Conservation (phyloP, 805 yeast genomes). For the Nakazawaea ernobii region DNA sequence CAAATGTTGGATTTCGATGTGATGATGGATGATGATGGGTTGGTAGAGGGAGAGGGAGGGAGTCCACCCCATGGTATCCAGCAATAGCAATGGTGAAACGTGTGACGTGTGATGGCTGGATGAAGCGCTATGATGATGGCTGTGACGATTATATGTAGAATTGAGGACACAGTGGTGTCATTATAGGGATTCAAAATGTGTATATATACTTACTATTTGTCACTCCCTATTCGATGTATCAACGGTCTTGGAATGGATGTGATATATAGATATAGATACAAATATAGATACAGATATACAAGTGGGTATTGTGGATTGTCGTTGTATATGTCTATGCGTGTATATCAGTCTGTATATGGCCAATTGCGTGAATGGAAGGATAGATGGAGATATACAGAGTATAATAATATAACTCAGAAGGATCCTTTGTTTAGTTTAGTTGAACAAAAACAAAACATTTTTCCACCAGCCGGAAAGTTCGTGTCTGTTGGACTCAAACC, state of each 20-base stretch:
- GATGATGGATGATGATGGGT: background rate
- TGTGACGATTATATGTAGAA: background rate
- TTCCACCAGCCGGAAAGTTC: background rate
- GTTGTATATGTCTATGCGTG: background rate
- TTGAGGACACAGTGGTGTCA: no score
- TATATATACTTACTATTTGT: background rate
- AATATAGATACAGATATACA: background rate
- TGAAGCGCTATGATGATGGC: background rate
- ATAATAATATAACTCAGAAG: no score
- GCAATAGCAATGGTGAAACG: no score
- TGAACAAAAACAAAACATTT: no score
- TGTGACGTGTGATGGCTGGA: background rate
- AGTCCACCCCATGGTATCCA: no score
- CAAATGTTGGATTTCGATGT: conserved; percentile 4
- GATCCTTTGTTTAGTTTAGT: no score
- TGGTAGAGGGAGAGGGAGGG: no score
- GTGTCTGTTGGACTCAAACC: conserved; percentile 4
- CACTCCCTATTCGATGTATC: background rate
- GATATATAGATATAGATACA: background rate
- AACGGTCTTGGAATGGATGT: background rate
- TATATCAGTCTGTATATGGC: background rate
- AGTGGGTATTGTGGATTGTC: background rate
- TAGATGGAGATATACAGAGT: no score
- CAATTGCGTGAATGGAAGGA: no score
- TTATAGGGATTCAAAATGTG: no score